Conservation (phyloP, 78 protist species). For the Protostelium mycophagum region DNA sequence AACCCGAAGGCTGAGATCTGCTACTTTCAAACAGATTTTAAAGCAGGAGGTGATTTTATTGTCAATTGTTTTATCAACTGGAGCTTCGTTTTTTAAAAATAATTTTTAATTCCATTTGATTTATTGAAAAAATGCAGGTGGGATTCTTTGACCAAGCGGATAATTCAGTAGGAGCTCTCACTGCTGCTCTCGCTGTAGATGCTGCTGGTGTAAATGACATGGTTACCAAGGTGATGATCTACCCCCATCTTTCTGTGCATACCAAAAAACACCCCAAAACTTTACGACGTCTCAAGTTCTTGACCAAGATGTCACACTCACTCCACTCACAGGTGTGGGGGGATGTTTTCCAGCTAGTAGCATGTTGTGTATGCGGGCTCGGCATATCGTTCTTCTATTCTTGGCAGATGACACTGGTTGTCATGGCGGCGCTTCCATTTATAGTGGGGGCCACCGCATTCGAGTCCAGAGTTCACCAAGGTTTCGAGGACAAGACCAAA, state of each 20-base stretch:
- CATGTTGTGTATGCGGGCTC: conserved; percentile 47
- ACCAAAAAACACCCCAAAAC: too few relatives aligned
- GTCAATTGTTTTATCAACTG: too few relatives aligned
- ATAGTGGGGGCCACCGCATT: conserved; percentile 1
- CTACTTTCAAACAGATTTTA: neutral
- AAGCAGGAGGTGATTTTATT: neutral
- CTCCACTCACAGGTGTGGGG: neutral
- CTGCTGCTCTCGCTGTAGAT: neutral
- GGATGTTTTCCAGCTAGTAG: neutral
- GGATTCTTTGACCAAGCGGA: neutral
- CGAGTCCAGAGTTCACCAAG: neutral
- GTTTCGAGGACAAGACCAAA: neutral
- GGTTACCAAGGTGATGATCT: neutral
- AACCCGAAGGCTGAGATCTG: neutral
- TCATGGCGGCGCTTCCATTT: conserved; percentile 70
- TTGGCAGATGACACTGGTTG: conserved; percentile 71
- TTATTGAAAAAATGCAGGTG: neutral
- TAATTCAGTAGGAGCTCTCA: neutral
- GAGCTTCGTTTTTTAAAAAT: too few relatives aligned
- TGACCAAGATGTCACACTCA: neutral
- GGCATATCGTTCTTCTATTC: conserved; percentile 53
- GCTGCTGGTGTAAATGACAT: neutral
- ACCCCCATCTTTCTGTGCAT: too few relatives aligned
- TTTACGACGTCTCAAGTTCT: conserved; percentile 1
- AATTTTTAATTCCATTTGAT: too few relatives aligned